Percentiles rank a stretch among this genome's conserved stretches.
phyloP scores from a whole-genome alignment of 257 asterid species.

The Fraxinus americana region DNA sequence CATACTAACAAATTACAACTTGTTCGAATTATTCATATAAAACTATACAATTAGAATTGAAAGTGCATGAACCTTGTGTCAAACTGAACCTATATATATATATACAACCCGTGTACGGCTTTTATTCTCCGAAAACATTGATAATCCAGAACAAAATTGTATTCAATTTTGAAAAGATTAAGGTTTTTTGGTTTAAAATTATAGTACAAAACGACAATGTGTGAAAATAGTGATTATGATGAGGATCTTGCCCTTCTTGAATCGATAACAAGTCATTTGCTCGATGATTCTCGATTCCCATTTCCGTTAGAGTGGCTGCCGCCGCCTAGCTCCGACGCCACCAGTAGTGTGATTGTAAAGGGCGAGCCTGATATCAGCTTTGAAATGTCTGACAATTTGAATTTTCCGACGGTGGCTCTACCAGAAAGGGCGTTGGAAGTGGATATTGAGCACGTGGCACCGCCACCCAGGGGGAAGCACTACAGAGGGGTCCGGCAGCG shows the following conservation, averaged over 20 bases:
- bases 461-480: conserved; percentile 26
- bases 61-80: conserved; percentile 28
- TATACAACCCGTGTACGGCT: conserved; percentile 4
- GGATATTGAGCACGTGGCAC: background rate
- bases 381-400: background rate
- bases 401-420: background rate
- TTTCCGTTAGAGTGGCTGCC: conserved; percentile 19
- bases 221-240: conserved; percentile 19
- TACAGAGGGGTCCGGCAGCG: conserved; percentile 43
- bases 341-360: conserved; percentile 9
- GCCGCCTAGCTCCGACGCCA: conserved; percentile 2
- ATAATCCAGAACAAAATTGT: background rate
- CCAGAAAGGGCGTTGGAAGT: background rate
- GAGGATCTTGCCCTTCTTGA: conserved; percentile 39
- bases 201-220: background rate
- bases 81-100: background rate
- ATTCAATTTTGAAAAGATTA: background rate
- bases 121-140: background rate
- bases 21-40: conserved; percentile 16
- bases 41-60: background rate
- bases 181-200: background rate
- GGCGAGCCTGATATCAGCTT: conserved; percentile 15
- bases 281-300: conserved; percentile 36
- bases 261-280: conserved; percentile 31
- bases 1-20: background rate